Percentiles rank a stretch among this genome's conserved stretches.
Evolutionary conservation across 345 rosid genomes (phyloP).

Genomic region (Euphorbia peplus): DNA sequence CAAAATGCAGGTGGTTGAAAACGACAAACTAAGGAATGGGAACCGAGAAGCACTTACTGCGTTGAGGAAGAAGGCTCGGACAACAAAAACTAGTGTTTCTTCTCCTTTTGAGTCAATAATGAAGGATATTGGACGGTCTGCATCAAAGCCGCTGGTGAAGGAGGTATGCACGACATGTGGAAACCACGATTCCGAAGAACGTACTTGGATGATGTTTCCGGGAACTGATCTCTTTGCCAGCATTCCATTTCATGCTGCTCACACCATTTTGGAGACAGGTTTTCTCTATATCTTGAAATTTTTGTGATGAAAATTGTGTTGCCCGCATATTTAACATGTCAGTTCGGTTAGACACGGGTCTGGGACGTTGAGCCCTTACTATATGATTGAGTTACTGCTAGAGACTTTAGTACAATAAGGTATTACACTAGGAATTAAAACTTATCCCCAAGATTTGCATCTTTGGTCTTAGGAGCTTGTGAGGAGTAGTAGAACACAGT

Average conservation of each 20-base stretch:
- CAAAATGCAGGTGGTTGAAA: constrained; percentile 74
- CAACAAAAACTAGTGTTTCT: constrained; percentile 62
- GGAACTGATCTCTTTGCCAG: constrained; percentile 73
- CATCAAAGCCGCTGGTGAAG: constrained; percentile 56
- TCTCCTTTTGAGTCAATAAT: constrained; percentile 71
- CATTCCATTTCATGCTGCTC: constrained; percentile 67
- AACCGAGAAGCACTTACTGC: constrained; percentile 80
- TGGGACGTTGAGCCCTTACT: background rate
- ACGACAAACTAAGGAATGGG: constrained; percentile 67
- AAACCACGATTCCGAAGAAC: constrained; percentile 58
- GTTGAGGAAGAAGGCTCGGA: constrained; percentile 67
- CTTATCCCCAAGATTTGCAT: background rate
- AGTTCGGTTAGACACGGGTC: too few relatives aligned
- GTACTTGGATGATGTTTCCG: constrained; percentile 77
- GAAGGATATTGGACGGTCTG: constrained; percentile 52
- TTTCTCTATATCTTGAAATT: constrained; percentile 11
- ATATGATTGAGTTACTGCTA: background rate
- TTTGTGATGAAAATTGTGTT: background rate
- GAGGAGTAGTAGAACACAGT: background rate
- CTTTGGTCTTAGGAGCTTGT: background rate
- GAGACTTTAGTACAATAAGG: background rate
- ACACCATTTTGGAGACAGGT: constrained; percentile 76
- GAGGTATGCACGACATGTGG: constrained; percentile 84
- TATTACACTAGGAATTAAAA: background rate
- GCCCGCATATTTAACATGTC: too few relatives aligned